Evolutionary conservation across 2,329 filamentous ascomycete genomes (phyloP).

Genomic region (Magnaporthiopsis poae): DNA sequence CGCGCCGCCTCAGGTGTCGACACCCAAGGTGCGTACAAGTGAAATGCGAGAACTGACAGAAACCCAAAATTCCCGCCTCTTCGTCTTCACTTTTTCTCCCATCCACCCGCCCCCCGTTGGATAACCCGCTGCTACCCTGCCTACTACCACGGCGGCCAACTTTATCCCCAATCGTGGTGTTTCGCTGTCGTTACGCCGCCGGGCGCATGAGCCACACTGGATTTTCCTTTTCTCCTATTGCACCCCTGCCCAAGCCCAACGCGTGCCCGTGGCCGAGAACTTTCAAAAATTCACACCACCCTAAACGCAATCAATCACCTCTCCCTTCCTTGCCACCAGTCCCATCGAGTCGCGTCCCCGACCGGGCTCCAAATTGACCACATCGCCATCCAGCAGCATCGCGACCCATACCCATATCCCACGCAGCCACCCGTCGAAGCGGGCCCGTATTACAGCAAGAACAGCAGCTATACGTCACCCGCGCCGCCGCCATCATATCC

Average conservation of each 20-base stretch:
- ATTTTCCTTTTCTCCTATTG: constrained; percentile 12
- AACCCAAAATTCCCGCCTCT: constrained; percentile 8
- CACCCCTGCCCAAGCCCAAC: constrained; percentile 3
- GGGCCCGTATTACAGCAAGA: constrained; percentile 34
- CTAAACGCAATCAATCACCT: background rate
- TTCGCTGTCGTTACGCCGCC: background rate
- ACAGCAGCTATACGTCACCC: constrained; percentile 40
- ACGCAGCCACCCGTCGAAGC: constrained; percentile 29
- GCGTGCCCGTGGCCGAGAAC: background rate
- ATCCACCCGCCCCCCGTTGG: constrained; percentile 11
- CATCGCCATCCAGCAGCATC: constrained; percentile 27
- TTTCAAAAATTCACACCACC: background rate
- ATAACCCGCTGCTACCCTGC: constrained; percentile 11
- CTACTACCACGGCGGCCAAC: constrained; percentile 3
- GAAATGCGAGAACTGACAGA: constrained; percentile 7
- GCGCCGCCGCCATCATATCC: constrained; percentile 30
- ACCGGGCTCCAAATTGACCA: constrained; percentile 7
- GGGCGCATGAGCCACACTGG: constrained; percentile 6
- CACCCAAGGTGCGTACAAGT: constrained; percentile 35
- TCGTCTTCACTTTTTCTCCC: constrained; percentile 10
- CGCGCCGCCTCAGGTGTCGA: constrained; percentile 30
- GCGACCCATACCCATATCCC: constrained; percentile 41
- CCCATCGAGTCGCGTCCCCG: background rate
- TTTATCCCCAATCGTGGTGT: background rate
- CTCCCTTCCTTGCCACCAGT: background rate